Percentiles rank a stretch among this genome's conserved stretches.
phyloP scores from a whole-genome alignment of 2,329 filamentous ascomycete genomes.

The Fusarium robinianum region DNA sequence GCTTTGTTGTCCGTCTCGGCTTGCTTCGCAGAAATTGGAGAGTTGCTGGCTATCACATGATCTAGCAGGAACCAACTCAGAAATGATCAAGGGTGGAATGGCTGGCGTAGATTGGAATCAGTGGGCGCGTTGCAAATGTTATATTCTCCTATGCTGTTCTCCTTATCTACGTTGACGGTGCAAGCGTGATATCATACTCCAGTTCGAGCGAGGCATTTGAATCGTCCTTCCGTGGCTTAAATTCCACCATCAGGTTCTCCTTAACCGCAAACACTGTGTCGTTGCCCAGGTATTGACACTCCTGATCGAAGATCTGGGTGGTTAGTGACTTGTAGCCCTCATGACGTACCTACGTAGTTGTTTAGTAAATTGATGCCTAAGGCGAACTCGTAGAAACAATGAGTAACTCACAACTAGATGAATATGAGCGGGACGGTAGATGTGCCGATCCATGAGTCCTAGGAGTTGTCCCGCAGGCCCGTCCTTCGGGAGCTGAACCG shows the following conservation, averaged over 20 bases:
- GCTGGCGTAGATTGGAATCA: too few relatives aligned
- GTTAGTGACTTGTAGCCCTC: conserved; percentile 70
- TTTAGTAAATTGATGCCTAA: accelerated
- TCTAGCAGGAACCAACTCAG: too few relatives aligned
- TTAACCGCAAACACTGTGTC: conserved; percentile 62
- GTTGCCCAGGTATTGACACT: conserved; percentile 62
- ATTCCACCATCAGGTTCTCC: conserved; percentile 52
- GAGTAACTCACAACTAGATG: conserved; percentile 59
- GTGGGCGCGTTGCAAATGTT: too few relatives aligned
- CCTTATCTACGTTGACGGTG: too few relatives aligned
- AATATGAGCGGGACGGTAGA: conserved; percentile 63
- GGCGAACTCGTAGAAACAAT: accelerated
- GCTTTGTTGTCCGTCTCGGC: too few relatives aligned
- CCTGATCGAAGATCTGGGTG: conserved; percentile 73
- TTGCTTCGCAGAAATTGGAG: too few relatives aligned
- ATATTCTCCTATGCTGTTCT: too few relatives aligned
- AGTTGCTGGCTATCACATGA: too few relatives aligned
- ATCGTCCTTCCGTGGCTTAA: conserved; percentile 44
- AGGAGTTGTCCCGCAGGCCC: conserved; percentile 60
- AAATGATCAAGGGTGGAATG: too few relatives aligned
- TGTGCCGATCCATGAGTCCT: conserved; percentile 57
- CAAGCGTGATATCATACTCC: conserved; percentile 58
- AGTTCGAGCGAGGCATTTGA: conserved; percentile 61
- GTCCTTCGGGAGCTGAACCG: conserved; percentile 46
- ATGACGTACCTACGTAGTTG: conserved; percentile 38